A percentile compares a stretch with the other conserved stretches of the same genome.
phyloP scores from a whole-genome alignment of 345 rosid genomes.

The Carallia pectinifolia region DNA sequence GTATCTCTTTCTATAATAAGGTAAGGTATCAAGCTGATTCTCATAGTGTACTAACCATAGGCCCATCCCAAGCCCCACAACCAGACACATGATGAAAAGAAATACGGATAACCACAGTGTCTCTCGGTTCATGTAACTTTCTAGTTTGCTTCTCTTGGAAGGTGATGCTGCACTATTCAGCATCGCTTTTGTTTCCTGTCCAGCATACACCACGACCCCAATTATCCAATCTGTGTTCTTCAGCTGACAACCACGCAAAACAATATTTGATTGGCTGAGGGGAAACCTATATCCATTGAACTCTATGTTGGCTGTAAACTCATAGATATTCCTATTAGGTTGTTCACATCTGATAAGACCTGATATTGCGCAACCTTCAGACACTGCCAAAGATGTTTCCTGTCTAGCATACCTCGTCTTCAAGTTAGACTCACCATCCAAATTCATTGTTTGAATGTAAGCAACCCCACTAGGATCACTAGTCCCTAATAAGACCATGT shows the following conservation, averaged over 20 bases:
- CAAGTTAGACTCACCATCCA: constrained; percentile 77
- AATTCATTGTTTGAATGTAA: constrained; percentile 77
- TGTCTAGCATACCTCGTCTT: constrained; percentile 79
- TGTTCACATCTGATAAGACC: constrained; percentile 70
- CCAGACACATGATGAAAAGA: constrained; percentile 64
- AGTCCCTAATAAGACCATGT: constrained; percentile 65
- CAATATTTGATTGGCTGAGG: constrained; percentile 70
- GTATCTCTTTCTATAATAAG: constrained; percentile 64
- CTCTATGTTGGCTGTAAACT: constrained; percentile 76
- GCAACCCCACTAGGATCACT: constrained; percentile 77
- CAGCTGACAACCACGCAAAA: constrained; percentile 78
- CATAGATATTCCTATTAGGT: constrained; percentile 76
- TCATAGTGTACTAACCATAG: constrained; percentile 54
- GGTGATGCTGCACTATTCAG: constrained; percentile 72
- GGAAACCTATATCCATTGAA: constrained; percentile 52
- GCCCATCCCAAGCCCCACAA: constrained; percentile 62
- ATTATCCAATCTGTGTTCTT: constrained; percentile 70
- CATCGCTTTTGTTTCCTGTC: constrained; percentile 87
- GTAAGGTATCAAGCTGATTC: constrained; percentile 59
- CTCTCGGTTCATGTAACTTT: constrained; percentile 76
- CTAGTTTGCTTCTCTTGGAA: constrained; percentile 72
- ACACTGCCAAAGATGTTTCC: constrained; percentile 49
- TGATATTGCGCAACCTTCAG: constrained; percentile 42
- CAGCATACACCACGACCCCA: constrained; percentile 75
- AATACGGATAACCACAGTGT: constrained; percentile 66